Evolutionary conservation across 768 basidiomycete species (phyloP), one percentile per base, ranked within the genome.

Genomic region (Russula earlei): DNA sequence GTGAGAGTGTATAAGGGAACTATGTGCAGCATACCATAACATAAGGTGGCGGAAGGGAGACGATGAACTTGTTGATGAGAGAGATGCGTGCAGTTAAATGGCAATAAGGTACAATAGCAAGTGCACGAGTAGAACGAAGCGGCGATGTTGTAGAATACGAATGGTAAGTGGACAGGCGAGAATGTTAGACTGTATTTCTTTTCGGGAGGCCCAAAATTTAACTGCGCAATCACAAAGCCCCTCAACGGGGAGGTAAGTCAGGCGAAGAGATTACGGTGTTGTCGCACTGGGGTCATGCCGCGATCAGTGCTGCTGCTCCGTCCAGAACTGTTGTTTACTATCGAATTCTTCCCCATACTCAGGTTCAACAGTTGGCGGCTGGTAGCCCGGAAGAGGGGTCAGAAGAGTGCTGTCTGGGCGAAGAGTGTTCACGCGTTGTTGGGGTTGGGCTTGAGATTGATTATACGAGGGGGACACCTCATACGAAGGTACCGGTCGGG

Each of bases 321-420:
- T n/a, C 57, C 57, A 58, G 36, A 54, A 58, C 19, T 58, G 56
- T 31, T 52, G 57, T 36, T 60, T 57, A 27, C n/a, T 29, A 33
- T 52, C 49, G 34, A 53, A 45, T 34, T 57, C 61, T 27, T 64
- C 60, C 11, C 66, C 65, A 14, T 49, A 46, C 34, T 66, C 60
- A 15, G 54, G 76, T 49, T 58, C 57, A 11, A 20, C 67, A 27
- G 52, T 11, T 43, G 75, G 62, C 8, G 71, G 64, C 57, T 77
- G 75, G 62, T 83, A 84, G 20, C 81, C 78, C 4, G 80, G 75
- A 19, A 85, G 72, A n/a, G 86, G 84, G 31, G 85, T 87, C 58
- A 87, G 71, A 52, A 88, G 73, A 24, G 82, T 86, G 68, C 82
- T 85, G 63, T 81, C 78, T 29, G 79, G 70, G 17, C 83, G 79